phyloP scores from a whole-genome alignment of 805 yeast species.

The Soucietia sequanensis region DNA sequence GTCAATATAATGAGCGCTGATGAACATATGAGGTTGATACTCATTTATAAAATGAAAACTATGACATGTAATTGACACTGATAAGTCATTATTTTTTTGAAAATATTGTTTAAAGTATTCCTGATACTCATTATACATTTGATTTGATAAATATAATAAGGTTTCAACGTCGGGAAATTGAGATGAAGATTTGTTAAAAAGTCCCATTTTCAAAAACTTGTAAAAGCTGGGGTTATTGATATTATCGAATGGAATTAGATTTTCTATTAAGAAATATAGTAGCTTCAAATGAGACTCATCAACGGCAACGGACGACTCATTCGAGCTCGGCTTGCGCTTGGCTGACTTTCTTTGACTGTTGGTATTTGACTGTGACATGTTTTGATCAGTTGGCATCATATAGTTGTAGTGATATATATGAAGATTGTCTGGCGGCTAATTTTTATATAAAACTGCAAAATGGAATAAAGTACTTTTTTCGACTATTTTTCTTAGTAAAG shows the following conservation, averaged over 20 bases:
- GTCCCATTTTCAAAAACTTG: constrained; percentile 6
- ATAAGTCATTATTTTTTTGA: constrained; percentile 6
- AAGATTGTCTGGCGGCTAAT: too few relatives aligned
- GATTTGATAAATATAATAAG: constrained; percentile 16
- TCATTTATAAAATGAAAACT: constrained; percentile 14
- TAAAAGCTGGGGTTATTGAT: constrained; percentile 13
- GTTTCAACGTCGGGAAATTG: constrained; percentile 14
- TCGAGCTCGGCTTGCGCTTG: too few relatives aligned
- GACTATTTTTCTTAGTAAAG: too few relatives aligned
- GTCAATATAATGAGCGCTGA: constrained; percentile 18
- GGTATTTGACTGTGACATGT: too few relatives aligned
- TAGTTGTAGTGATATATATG: too few relatives aligned
- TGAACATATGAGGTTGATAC: constrained; percentile 13
- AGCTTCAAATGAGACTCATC: not conserved
- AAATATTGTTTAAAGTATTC: constrained; percentile 17
- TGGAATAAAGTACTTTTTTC: too few relatives aligned
- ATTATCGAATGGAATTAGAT: constrained; percentile 18
- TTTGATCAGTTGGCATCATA: too few relatives aligned
- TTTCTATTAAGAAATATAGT: constrained; percentile 16
- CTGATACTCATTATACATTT: constrained; percentile 17
- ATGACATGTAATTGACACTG: constrained; percentile 18
- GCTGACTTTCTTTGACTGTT: too few relatives aligned
- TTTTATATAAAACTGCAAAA: too few relatives aligned
- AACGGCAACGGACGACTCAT: too few relatives aligned
- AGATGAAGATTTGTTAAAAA: not conserved